Conservation (phyloP, 116 monocot species). For the Dioscorea cayenensis region DNA sequence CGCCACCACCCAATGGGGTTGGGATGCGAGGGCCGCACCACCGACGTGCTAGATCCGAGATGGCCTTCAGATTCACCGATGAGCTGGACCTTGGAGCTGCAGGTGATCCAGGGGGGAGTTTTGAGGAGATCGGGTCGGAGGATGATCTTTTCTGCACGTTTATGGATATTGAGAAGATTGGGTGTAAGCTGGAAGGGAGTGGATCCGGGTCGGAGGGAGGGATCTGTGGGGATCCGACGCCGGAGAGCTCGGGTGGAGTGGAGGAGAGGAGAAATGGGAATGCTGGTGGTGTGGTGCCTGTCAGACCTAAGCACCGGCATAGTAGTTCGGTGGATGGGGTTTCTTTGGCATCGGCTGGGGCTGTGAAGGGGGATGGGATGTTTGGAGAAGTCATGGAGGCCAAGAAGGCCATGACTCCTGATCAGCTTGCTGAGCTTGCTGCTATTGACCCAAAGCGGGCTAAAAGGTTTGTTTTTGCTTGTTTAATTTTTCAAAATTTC, state of each 20-base stretch:
- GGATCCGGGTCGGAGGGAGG: conserved; percentile 40
- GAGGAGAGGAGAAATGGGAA: conserved; percentile 18
- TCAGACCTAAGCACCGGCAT: conserved; percentile 62
- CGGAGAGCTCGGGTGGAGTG: conserved; percentile 10
- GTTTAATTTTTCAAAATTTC: not conserved
- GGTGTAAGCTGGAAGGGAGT: conserved; percentile 37
- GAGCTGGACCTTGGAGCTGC: conserved; percentile 19
- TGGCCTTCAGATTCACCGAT: conserved; percentile 39
- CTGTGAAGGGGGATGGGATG: conserved; percentile 10
- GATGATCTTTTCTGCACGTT: conserved; percentile 63
- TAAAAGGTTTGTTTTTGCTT: conserved; percentile 43
- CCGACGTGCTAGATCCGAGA: conserved; percentile 58
- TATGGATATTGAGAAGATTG: conserved; percentile 70
- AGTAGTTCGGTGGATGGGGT: conserved; percentile 62
- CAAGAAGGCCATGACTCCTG: conserved; percentile 90
- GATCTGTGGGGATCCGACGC: conserved; percentile 25
- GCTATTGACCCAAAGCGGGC: conserved; percentile 78
- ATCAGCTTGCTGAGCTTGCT: conserved; percentile 73
- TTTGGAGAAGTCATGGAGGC: conserved; percentile 66
- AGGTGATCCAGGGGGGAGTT: conserved; percentile 2
- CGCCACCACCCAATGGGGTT: not conserved
- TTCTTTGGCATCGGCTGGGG: conserved; percentile 20
- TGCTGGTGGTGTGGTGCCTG: conserved; percentile 7
- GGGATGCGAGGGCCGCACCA: conserved; percentile 23
- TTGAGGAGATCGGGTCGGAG: conserved; percentile 48